Conservation (phyloP, 2,329 filamentous ascomycete genomes). For the Fusarium foetens region DNA sequence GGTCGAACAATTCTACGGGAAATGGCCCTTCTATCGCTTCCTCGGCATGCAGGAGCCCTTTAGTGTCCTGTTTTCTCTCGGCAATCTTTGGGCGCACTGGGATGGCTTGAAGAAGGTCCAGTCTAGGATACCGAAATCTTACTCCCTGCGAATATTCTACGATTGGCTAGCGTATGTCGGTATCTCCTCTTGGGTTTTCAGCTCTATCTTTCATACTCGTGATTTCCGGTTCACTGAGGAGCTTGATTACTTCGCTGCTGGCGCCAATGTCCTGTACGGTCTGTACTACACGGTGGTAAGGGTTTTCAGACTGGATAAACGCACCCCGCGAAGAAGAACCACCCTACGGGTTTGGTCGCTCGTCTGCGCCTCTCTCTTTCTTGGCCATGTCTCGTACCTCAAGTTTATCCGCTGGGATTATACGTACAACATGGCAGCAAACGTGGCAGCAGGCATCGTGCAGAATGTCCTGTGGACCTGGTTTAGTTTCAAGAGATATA, state of each 20-base stretch:
- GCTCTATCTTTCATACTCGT: constrained; percentile 90
- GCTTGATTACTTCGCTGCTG: constrained; percentile 95
- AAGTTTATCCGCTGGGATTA: constrained; percentile 93
- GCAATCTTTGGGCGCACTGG: constrained; percentile 90
- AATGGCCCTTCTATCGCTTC: constrained; percentile 96
- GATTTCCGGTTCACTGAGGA: constrained; percentile 90
- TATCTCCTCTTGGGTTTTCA: constrained; percentile 85
- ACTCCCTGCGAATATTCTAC: constrained; percentile 85
- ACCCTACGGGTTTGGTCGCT: constrained; percentile 79
- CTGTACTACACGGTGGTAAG: constrained; percentile 86
- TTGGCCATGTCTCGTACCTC: constrained; percentile 82
- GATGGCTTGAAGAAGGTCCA: constrained; percentile 78
- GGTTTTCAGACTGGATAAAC: constrained; percentile 81
- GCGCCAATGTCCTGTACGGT: constrained; percentile 89
- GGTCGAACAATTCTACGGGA: constrained; percentile 94
- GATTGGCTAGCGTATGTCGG: constrained; percentile 82
- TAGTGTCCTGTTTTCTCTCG: constrained; percentile 89
- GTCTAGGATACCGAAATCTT: constrained; percentile 74
- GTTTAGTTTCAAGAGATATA: constrained; percentile 82
- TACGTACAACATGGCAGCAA: constrained; percentile 97
- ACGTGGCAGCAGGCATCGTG: constrained; percentile 81
- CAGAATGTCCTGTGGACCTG: constrained; percentile 87
- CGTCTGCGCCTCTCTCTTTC: constrained; percentile 76
- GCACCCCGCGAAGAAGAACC: constrained; percentile 53
- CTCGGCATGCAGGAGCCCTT: constrained; percentile 95